These are phyloP conservation scores for Lipomyces chichibuensis DNA, from an alignment of 805 yeast genomes.

Conservation along the genomic window DNA sequence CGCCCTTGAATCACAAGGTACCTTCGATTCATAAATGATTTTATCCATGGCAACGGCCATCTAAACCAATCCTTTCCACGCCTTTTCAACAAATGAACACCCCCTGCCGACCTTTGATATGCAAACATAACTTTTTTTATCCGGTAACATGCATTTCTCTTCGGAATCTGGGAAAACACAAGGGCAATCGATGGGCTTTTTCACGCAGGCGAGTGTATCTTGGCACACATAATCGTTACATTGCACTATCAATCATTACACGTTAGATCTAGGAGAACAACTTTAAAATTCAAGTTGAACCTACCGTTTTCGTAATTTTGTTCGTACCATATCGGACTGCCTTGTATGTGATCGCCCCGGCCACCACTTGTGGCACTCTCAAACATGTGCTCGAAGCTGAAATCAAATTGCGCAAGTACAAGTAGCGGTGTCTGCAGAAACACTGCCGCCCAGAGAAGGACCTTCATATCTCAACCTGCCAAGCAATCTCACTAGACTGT, in stretches of 20 bases:
- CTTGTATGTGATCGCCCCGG: conserved; percentile 12
- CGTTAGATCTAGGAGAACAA: neutral
- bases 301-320: conserved; percentile 30
- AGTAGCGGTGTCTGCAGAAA: conserved; percentile 23
- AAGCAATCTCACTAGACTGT: neutral
- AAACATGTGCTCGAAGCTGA: conserved; percentile 34
- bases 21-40: neutral
- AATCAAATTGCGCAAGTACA: conserved; percentile 32
- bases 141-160: conserved; percentile 76
- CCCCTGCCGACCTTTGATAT: conserved; percentile 74
- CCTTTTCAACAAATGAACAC: conserved; percentile 82
- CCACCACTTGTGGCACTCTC: conserved; percentile 22
- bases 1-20: neutral
- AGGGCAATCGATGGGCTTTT: conserved; percentile 72
- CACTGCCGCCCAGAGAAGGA: conserved; percentile 1
- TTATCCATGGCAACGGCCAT: too few species aligned
- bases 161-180: conserved; percentile 89
- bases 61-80: conserved; percentile 61
- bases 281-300: neutral
- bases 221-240: conserved; percentile 79
- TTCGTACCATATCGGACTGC: conserved; percentile 32
- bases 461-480: conserved; percentile 9
- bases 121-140: conserved; percentile 67
- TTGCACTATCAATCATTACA: conserved; percentile 38
- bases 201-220: conserved; percentile 79